phyloP scores from a whole-genome alignment of 257 asterid genomes.

The Galeopsis tetrahit region DNA sequence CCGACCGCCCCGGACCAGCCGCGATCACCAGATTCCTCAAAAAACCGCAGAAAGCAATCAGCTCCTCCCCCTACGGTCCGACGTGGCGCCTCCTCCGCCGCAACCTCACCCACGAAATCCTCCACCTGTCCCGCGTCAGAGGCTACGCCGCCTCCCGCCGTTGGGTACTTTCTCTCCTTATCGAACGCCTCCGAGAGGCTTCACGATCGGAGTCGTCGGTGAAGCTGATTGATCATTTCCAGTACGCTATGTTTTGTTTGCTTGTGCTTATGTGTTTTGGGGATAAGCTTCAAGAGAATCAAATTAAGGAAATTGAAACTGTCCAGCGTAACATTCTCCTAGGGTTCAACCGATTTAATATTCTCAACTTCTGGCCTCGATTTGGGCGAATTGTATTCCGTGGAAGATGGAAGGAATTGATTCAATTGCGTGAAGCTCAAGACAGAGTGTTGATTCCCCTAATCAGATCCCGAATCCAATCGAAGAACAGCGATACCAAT shows the following conservation, averaged over 20 bases:
- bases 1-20: conserved; percentile 46
- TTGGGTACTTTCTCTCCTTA: conserved; percentile 41
- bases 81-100: conserved; percentile 61
- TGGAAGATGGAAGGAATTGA: conserved; percentile 48
- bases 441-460: conserved; percentile 53
- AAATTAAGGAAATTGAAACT: conserved; percentile 54
- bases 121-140: conserved; percentile 45
- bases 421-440: conserved; percentile 48
- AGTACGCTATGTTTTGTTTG: conserved; percentile 64
- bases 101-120: conserved; percentile 53
- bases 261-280: conserved; percentile 72
- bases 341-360: conserved; percentile 38
- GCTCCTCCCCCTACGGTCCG: conserved; percentile 44
- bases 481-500: not conserved
- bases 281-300: conserved; percentile 50
- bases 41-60: conserved; percentile 25
- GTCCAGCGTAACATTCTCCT: conserved; percentile 39
- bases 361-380: conserved; percentile 53
- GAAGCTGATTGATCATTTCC: conserved; percentile 53
- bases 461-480: conserved; percentile 46
- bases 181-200: conserved; percentile 31
- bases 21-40: conserved; percentile 31
- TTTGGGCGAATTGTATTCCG: conserved; percentile 52
- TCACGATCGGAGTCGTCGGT: conserved; percentile 38
- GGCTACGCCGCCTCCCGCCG: conserved; percentile 48